Evolutionary conservation across 306 rosid species (phyloP).

Genomic region (Inga oerstediana): DNA sequence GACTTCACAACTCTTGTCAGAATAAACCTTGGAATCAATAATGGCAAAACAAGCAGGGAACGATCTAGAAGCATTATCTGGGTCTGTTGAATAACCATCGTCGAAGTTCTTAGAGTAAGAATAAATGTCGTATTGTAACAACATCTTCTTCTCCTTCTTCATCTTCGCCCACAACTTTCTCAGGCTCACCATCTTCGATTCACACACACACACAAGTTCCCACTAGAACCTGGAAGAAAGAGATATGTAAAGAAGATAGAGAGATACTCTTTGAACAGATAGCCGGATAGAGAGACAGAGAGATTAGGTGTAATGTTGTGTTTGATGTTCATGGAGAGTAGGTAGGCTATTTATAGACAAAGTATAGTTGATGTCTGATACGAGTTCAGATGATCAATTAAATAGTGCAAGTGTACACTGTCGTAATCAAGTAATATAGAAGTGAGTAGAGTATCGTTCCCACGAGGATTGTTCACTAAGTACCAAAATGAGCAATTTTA

Average conservation of each 20-base stretch:
- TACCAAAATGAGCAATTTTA: too few species aligned
- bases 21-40: constrained; percentile 10
- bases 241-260: too few species aligned
- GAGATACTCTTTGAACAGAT: too few species aligned
- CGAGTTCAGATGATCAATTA: too few species aligned
- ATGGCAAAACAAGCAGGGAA: constrained; percentile 74
- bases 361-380: too few species aligned
- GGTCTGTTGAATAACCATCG: constrained; percentile 53
- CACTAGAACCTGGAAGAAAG: too few species aligned
- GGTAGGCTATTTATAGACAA: not conserved
- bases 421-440: too few species aligned
- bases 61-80: constrained; percentile 54
- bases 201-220: not conserved
- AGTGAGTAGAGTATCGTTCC: too few species aligned
- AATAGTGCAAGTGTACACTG: too few species aligned
- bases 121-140: constrained; percentile 55
- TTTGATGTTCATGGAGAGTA: not conserved
- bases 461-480: too few species aligned
- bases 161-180: constrained; percentile 56
- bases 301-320: not conserved
- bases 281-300: not conserved
- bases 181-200: constrained; percentile 40
- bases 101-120: constrained; percentile 70
- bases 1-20: not conserved
- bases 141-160: constrained; percentile 39